phyloP scores from a whole-genome alignment of 1,284 basidiomycete species.

The Sparassis latifolia region DNA sequence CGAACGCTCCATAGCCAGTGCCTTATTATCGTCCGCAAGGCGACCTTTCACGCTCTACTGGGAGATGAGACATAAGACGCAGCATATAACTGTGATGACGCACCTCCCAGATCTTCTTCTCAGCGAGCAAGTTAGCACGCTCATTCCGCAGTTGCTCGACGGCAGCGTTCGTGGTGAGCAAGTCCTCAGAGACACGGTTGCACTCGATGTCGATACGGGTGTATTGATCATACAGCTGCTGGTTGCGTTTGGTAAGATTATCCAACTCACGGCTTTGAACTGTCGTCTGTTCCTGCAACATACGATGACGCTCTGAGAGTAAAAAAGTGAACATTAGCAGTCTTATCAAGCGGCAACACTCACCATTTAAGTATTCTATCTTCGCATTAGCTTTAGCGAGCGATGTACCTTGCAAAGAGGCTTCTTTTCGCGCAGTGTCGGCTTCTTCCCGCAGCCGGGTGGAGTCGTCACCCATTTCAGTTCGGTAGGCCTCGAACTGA shows the following conservation, averaged over 20 bases:
- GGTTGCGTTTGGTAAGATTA: conserved; percentile 55
- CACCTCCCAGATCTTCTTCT: conserved; percentile 91
- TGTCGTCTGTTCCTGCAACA: conserved; percentile 55
- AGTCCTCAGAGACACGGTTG: conserved; percentile 56
- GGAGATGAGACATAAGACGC: not conserved
- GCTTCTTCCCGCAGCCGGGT: conserved; percentile 68
- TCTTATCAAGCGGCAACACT: conserved; percentile 11
- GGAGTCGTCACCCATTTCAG: conserved; percentile 74
- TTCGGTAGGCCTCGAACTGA: conserved; percentile 73
- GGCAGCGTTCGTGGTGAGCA: conserved; percentile 47
- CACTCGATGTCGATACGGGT: conserved; percentile 61
- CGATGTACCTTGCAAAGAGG: conserved; percentile 56
- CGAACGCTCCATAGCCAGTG: conserved; percentile 73
- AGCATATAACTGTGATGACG: conserved; percentile 15
- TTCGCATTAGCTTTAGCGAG: conserved; percentile 80
- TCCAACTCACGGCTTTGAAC: conserved; percentile 56
- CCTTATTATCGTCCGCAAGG: conserved; percentile 81
- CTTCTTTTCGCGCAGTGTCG: conserved; percentile 56
- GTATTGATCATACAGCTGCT: conserved; percentile 63
- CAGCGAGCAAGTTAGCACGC: conserved; percentile 78
- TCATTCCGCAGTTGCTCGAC: conserved; percentile 80
- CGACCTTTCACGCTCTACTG: conserved; percentile 66
- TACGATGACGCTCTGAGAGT: conserved; percentile 55
- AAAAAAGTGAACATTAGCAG: not conserved
- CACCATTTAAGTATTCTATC: conserved; percentile 68